These are phyloP conservation scores for Apiotrichum sp. DNA, from an alignment of 1,284 basidiomycete species.

Conservation along the genomic window DNA sequence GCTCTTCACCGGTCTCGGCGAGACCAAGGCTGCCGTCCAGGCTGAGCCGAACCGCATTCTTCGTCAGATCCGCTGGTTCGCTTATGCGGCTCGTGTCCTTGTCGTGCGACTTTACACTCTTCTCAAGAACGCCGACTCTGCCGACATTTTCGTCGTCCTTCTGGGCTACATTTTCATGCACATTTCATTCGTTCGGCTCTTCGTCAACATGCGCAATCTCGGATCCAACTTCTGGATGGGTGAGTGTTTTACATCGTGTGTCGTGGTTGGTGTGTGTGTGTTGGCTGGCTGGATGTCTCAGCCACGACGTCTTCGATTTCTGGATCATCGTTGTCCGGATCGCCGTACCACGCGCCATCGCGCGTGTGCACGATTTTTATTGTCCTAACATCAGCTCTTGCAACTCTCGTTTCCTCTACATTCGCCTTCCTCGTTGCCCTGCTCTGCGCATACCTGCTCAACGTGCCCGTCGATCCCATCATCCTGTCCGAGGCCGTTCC, in stretches of 20 bases:
- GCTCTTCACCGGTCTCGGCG: constrained; percentile 32
- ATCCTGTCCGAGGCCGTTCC: constrained; percentile 90
- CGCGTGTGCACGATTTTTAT: no score
- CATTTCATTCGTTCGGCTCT: constrained; percentile 82
- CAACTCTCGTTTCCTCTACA: constrained; percentile 75
- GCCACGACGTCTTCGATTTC: no score
- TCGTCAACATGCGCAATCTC: constrained; percentile 76
- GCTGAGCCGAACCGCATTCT: constrained; percentile 58
- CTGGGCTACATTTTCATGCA: constrained; percentile 96
- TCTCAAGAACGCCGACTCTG: constrained; percentile 86
- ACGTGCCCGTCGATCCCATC: constrained; percentile 82
- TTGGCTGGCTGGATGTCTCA: neutral
- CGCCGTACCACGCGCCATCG: no score
- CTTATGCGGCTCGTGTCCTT: constrained; percentile 73
- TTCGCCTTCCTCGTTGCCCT: constrained; percentile 84
- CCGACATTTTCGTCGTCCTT: constrained; percentile 94
- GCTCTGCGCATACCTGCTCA: constrained; percentile 72
- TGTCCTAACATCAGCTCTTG: constrained; percentile 52
- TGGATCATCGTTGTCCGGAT: no score
- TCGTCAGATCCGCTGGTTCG: constrained; percentile 74
- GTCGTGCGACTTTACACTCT: constrained; percentile 79
- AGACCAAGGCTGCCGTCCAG: constrained; percentile 23
- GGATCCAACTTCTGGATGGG: constrained; percentile 83
- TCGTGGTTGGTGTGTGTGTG: neutral
- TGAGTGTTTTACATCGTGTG: constrained; percentile 28